Evolutionary conservation across 2,329 filamentous ascomycete genomes (phyloP), one percentile per base, ranked within the genome.

Genomic region (Xylariaceae sp.): DNA sequence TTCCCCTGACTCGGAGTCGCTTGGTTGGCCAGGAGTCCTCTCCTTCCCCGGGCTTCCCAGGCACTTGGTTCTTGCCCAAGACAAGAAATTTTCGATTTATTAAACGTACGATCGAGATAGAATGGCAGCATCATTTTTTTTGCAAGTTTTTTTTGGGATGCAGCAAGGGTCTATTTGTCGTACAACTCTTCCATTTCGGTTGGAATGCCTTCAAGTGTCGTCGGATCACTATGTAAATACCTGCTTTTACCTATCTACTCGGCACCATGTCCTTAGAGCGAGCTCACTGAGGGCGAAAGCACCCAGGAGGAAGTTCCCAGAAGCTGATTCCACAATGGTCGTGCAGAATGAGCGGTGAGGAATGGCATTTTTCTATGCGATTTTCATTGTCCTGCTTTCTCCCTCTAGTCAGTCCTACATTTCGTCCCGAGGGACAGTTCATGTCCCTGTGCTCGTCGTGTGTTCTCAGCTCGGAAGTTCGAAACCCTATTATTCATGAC

Each of bases 321-420:
- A 23, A 37, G 19, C 26, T 36, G 17, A 43, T 26, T 31, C 23
- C n/a, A 37, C 33, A 16, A 29, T 46, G 39, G 57, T 57, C 11
- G 45, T 23, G 57, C 57, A 58, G 41, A 48, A 58, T 47, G 29
- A 60, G 58, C 58, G 58, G 58, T 60, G 58, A 54, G 54, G 49
- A 29, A 21, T 29, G 7, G 36, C 6, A 19, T 11, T 6, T 11
- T 14, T 23, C 16, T 21, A 11, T 41, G 9, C 6, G 2, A 33
- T n/a, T 41, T 19, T 19, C 23, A 23, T 49, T 23, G 39, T 37
- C 23, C 28, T n/a, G n/a, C n/a, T n/a, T n/a, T n/a, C n/a, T n/a
- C n/a, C n/a, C n/a, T n/a, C n/a, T n/a, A n/a, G n/a, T n/a, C n/a
- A n/a, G n/a, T n/a, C n/a, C n/a, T n/a, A n/a, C n/a, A n/a, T n/a